Evolutionary conservation across 2,329 filamentous ascomycete genomes (phyloP).

Genomic region (Phialocephala subalpina): DNA sequence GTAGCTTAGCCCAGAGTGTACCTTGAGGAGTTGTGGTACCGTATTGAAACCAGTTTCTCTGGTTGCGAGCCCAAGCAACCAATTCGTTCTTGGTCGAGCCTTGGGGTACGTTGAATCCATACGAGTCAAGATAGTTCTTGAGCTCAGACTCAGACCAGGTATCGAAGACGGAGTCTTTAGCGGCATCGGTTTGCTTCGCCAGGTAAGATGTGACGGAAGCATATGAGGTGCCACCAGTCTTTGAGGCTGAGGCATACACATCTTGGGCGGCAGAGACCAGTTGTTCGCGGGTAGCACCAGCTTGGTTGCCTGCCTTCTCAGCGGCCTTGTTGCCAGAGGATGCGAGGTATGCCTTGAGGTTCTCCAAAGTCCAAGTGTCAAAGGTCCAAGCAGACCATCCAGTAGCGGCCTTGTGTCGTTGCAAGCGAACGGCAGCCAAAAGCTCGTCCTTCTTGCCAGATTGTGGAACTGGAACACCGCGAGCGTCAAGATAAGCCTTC

Average conservation of each 20-base stretch:
- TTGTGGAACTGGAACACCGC: conserved; percentile 79
- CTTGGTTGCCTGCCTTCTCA: conserved; percentile 67
- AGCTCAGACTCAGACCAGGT: conserved; percentile 74
- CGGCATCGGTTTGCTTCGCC: conserved; percentile 68
- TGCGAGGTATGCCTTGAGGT: conserved; percentile 66
- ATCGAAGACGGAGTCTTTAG: conserved; percentile 73
- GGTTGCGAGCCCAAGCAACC: conserved; percentile 73
- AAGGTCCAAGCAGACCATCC: conserved; percentile 81
- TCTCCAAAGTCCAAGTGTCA: conserved; percentile 77
- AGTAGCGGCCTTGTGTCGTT: conserved; percentile 73
- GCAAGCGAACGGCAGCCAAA: conserved; percentile 75
- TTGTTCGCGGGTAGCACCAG: conserved; percentile 75
- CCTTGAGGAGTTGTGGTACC: conserved; percentile 72
- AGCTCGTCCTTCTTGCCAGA: conserved; percentile 76
- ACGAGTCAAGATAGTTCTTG: conserved; percentile 82
- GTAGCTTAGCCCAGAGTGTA: conserved; percentile 71
- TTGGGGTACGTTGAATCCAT: conserved; percentile 62
- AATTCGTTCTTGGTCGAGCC: conserved; percentile 64
- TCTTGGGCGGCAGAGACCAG: conserved; percentile 71
- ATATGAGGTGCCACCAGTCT: conserved; percentile 62
- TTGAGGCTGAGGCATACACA: conserved; percentile 66
- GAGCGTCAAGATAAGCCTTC: conserved; percentile 80
- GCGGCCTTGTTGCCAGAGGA: conserved; percentile 62
- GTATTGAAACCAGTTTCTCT: conserved; percentile 80
- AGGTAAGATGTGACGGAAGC: conserved; percentile 78